Evolutionary conservation across 192 early-diverging fungal genomes (phyloP).

Genomic region (Thamnidium elegans): DNA sequence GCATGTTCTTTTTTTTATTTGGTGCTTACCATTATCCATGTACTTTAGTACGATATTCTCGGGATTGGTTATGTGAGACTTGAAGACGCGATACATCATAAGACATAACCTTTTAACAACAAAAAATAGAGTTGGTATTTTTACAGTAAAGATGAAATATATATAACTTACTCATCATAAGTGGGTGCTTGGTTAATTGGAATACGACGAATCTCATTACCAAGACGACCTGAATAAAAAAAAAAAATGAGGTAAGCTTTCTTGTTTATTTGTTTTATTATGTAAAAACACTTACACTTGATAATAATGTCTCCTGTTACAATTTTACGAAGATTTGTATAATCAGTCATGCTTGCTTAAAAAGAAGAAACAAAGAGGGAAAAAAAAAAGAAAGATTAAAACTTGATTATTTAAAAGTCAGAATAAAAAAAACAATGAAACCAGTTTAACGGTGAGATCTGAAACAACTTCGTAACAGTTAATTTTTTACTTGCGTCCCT

Average conservation of each 20-base stretch:
- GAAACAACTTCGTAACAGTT: too few relatives aligned
- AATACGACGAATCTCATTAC: slow-evolving; percentile 43
- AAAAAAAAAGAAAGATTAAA: too few relatives aligned
- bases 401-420: too few relatives aligned
- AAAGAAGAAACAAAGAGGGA: not conserved
- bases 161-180: slow-evolving; percentile 41
- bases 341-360: slow-evolving; percentile 14
- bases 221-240: slow-evolving; percentile 37
- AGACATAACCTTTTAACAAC: slow-evolving; percentile 36
- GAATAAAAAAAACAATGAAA: too few relatives aligned
- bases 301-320: slow-evolving; percentile 38
- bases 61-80: slow-evolving; percentile 27
- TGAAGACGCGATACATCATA: slow-evolving; percentile 48
- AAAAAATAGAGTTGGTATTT: not conserved
- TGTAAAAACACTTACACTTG: slow-evolving; percentile 28
- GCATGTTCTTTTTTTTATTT: slow-evolving; percentile 21
- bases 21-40: slow-evolving; percentile 42
- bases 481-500: too few relatives aligned
- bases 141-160: not conserved
- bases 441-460: too few relatives aligned
- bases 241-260: not conserved
- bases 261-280: not conserved
- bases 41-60: slow-evolving; percentile 48
- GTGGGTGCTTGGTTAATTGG: slow-evolving; percentile 50
- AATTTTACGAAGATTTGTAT: slow-evolving; percentile 33